Evolutionary conservation across 2,329 filamentous ascomycete species (phyloP).

Genomic region (Fusarium piperis): DNA sequence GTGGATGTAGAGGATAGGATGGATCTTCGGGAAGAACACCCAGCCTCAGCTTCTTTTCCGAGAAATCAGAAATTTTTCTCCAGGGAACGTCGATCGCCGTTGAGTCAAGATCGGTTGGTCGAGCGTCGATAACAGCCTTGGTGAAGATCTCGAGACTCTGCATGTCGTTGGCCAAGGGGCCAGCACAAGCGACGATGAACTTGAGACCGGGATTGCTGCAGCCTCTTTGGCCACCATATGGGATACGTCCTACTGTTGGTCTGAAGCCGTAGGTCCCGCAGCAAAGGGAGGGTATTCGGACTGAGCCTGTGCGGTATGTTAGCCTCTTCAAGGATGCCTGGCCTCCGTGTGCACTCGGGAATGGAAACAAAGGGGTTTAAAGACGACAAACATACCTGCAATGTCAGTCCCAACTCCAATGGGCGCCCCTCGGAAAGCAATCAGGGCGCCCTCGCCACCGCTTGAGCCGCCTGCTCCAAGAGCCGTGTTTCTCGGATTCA

Average conservation of each 20-base stretch:
- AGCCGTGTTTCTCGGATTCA: constrained; percentile 67
- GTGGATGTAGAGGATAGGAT: constrained; percentile 11
- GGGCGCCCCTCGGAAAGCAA: constrained; percentile 47
- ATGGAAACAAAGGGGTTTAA: not conserved
- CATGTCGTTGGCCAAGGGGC: constrained; percentile 19
- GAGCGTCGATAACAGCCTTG: not conserved
- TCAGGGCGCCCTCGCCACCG: constrained; percentile 58
- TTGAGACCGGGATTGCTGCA: constrained; percentile 1
- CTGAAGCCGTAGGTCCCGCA: constrained; percentile 30
- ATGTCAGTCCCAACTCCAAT: constrained; percentile 49
- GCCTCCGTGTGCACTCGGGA: not conserved
- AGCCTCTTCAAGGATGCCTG: not conserved
- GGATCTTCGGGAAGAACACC: constrained; percentile 14
- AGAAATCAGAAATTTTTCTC: not conserved
- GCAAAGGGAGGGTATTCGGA: constrained; percentile 38
- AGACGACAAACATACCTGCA: constrained; percentile 20
- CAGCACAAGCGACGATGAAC: constrained; percentile 2
- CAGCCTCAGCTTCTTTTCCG: not conserved
- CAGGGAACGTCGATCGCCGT: constrained; percentile 15
- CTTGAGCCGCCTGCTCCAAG: constrained; percentile 68
- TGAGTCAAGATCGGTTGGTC: not conserved
- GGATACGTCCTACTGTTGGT: constrained; percentile 10
- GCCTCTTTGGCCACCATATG: constrained; percentile 11
- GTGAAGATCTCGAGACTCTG: constrained; percentile 7
- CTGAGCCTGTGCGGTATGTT: constrained; percentile 25